Percentiles rank a stretch among this genome's conserved stretches.
Conservation (phyloP, 2,329 filamentous ascomycete species). For the Sporothrix humicola region DNA sequence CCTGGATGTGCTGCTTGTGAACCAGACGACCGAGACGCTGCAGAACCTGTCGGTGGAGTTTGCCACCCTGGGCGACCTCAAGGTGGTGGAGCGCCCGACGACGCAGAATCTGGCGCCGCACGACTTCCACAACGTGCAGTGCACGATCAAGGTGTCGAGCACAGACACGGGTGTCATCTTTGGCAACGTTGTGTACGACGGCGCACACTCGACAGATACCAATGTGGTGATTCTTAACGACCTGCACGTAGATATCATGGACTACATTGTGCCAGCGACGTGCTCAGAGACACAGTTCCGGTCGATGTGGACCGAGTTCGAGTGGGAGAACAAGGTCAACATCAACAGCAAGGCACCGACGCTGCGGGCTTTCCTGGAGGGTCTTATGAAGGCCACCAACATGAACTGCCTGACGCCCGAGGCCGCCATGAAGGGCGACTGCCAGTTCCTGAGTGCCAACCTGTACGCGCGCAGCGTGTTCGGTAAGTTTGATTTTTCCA, state of each 20-base stretch:
- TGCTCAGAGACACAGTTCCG: slow-evolving; percentile 98
- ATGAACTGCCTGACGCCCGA: slow-evolving; percentile 98
- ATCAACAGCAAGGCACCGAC: slow-evolving; percentile 97
- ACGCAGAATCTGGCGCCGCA: slow-evolving; percentile 95
- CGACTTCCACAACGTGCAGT: slow-evolving; percentile 97
- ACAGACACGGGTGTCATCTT: slow-evolving; percentile 99
- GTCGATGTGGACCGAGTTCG: slow-evolving; percentile 99
- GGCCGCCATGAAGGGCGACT: slow-evolving; percentile 94
- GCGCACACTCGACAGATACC: slow-evolving; percentile 86
- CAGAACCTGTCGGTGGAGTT: slow-evolving; percentile 98
- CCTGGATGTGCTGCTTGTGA: slow-evolving; percentile 92
- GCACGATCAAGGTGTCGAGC: slow-evolving; percentile 91
- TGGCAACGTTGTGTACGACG: slow-evolving; percentile 97
- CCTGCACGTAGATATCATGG: slow-evolving; percentile 98
- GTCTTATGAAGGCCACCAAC: slow-evolving; percentile 97
- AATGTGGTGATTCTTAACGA: slow-evolving; percentile 98
- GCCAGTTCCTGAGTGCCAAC: slow-evolving; percentile 96
- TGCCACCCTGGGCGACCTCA: slow-evolving; percentile 95
- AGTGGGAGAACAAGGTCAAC: slow-evolving; percentile 99
- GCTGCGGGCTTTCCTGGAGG: slow-evolving; percentile 87
- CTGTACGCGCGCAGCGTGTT: slow-evolving; percentile 96
- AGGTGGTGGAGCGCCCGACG: slow-evolving; percentile 94
- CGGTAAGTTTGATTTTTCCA: slow-evolving; percentile 67
- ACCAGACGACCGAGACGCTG: slow-evolving; percentile 94
- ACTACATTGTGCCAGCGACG: slow-evolving; percentile 96